Conservation (phyloP, 495 filamentous ascomycete species). For the Penicillium macrosclerotiorum region DNA sequence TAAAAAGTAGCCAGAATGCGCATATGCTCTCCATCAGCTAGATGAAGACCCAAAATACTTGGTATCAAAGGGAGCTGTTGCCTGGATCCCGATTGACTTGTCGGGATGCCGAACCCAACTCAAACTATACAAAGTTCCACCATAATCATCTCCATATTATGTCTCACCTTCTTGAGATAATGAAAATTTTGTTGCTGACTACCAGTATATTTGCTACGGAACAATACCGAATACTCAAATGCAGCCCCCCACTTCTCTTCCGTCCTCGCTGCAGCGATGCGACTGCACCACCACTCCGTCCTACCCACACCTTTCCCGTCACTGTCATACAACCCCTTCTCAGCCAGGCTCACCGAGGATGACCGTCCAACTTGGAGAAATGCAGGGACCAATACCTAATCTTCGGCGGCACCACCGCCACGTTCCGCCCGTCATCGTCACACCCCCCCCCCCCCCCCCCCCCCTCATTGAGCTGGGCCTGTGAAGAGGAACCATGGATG, state of each 20-base stretch:
- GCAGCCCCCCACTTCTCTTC: conserved; percentile 7
- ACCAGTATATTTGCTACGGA: too few species aligned
- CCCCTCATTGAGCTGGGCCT: background rate
- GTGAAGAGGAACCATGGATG: background rate
- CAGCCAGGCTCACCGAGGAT: conserved; percentile 19
- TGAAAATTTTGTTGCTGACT: too few species aligned
- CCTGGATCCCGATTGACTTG: background rate
- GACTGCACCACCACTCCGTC: conserved; percentile 18
- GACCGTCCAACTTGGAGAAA: conserved; percentile 15
- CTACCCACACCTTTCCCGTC: conserved; percentile 11
- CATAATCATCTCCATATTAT: too few species aligned
- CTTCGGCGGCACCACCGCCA: conserved; percentile 2
- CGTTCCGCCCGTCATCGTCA: conserved; percentile 6
- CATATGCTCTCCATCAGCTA: too few species aligned
- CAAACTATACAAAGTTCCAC: too few species aligned
- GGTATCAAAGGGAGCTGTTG: background rate
- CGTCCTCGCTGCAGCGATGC: conserved; percentile 13
- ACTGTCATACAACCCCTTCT: conserved; percentile 22
- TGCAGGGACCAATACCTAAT: conserved; percentile 26
- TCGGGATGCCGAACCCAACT: conserved; percentile 1
- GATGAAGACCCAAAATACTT: background rate
- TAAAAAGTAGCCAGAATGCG: too few species aligned
- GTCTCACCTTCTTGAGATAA: too few species aligned
- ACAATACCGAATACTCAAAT: background rate
- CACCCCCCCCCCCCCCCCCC: conserved; percentile 9